Percentiles rank a stretch among this genome's conserved stretches.
These are phyloP conservation scores for Mallotus repandus DNA, from an alignment of 441 rosid species.

Conservation along the genomic window DNA sequence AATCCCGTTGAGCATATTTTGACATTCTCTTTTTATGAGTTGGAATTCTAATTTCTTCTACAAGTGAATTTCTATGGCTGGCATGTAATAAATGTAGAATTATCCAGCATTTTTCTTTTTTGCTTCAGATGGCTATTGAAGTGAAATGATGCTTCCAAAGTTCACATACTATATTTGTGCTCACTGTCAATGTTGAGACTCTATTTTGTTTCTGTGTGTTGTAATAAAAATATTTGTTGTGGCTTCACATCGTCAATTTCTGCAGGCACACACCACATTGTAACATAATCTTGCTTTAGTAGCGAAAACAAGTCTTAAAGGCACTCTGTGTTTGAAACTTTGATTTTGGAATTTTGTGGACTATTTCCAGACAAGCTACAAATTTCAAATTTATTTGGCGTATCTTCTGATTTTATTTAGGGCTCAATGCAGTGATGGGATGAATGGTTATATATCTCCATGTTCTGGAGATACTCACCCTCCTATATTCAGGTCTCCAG, in stretches of 20 bases:
- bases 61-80: not conserved
- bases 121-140: not conserved
- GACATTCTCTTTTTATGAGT: not conserved
- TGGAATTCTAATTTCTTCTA: not conserved
- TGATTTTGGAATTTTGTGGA: not conserved
- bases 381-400: conserved; percentile 18
- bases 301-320: not conserved
- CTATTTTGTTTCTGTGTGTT: not conserved
- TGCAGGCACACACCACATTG: not conserved
- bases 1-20: not conserved
- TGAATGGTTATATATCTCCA: conserved; percentile 86
- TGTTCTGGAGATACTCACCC: conserved; percentile 79
- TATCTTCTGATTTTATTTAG: conserved; percentile 41
- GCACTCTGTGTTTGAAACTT: not conserved
- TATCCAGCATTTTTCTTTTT: not conserved
- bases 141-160: not conserved
- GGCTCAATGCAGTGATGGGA: conserved; percentile 77
- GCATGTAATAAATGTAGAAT: not conserved
- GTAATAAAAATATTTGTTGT: not conserved
- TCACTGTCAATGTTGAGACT: not conserved
- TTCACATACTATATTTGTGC: not conserved
- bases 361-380: not conserved
- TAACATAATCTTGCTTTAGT: not conserved
- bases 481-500: conserved; percentile 75
- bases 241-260: not conserved